Base-by-base conservation (phyloP, 192 early-diverging fungal genomes). In the Thamnidium elegans region DNA sequence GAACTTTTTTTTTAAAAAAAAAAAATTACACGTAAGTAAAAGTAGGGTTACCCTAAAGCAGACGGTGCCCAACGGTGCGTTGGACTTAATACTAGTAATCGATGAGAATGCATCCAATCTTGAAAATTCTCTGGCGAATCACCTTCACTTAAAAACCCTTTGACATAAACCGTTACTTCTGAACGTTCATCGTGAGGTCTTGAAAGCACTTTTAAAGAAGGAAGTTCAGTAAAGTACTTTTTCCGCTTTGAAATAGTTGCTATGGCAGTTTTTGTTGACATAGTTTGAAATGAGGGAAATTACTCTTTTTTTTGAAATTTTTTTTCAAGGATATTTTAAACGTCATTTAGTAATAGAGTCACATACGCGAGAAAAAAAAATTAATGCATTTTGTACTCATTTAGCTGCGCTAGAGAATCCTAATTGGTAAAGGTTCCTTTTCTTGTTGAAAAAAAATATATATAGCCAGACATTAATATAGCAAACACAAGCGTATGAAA, bases 41-140 rank as follows among this genome's bases (percentile, higher is more conserved):
- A 50, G 17, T 9, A 39, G 9, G 4, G 9, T 48, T 62, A 72
- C 54, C 71, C 71, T 44, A 73, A 59, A 15, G 71, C 71, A 10
- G 66, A 31, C 7, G 71, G 58, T 31, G 52, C 66, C 71, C 71
- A 73, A 36, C 30, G 23, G 55, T 70, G 68, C 14, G 34, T 5
- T 14, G 51, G 45, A 42, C 66, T 68, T 2, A 73, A 56, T 11
- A 64, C 66, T 17, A 73, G 55, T 14, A 73, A 45, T 1, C 56
- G 53, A 58, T 73, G 71, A 13, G 71, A 73, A 48, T 73, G 71
- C 54, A 73, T 58, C 71, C 71, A 73, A 47, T 73, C 71, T 34
- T 53, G 56, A 61, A 73, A 73, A 34, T 73, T 73, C 11, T 73
- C 71, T 10, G 66, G 66, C 4, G 63, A 45, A 48, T 73, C 71